Conservation (phyloP, 352 stramenopile genomes). For the Globisporangium splendens region DNA sequence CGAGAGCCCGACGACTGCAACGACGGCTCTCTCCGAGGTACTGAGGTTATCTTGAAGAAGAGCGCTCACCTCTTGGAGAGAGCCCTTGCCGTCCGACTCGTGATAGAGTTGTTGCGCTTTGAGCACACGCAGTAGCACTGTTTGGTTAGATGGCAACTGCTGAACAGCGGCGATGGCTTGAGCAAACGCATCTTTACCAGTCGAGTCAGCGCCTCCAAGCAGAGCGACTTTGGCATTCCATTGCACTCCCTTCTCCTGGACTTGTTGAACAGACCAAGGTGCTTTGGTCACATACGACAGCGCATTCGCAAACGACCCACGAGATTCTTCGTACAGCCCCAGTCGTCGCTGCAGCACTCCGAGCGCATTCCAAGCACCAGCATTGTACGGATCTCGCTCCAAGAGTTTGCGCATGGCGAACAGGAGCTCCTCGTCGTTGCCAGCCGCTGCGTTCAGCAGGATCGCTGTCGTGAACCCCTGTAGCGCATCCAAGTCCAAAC, state of each 20-base stretch:
- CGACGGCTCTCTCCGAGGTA: constrained; percentile 14
- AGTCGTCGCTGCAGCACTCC: constrained; percentile 61
- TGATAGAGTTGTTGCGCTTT: constrained; percentile 10
- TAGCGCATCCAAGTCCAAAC: constrained; percentile 70
- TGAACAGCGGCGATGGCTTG: constrained; percentile 10
- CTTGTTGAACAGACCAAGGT: neutral
- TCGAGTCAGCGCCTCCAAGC: constrained; percentile 9
- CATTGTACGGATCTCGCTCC: constrained; percentile 66
- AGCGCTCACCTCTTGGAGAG: constrained; percentile 1
- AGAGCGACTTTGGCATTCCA: constrained; percentile 41
- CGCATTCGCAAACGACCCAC: constrained; percentile 24
- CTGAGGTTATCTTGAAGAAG: constrained; percentile 7
- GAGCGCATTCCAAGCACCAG: constrained; percentile 56
- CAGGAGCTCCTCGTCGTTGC: constrained; percentile 36
- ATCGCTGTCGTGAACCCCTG: constrained; percentile 51
- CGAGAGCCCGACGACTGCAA: constrained; percentile 32
- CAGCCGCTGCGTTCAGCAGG: constrained; percentile 15
- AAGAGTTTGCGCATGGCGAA: constrained; percentile 83
- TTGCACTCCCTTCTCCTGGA: constrained; percentile 15
- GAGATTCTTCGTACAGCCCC: constrained; percentile 37
- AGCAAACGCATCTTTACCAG: neutral
- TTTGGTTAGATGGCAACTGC: neutral
- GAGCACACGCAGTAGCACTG: neutral
- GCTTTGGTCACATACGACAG: constrained; percentile 10
- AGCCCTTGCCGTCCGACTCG: constrained; percentile 1